A percentile compares a stretch with the other conserved stretches of the same genome.
These are phyloP conservation scores for Ogataea corticis DNA, from an alignment of 805 yeast species.

Conservation along the genomic window DNA sequence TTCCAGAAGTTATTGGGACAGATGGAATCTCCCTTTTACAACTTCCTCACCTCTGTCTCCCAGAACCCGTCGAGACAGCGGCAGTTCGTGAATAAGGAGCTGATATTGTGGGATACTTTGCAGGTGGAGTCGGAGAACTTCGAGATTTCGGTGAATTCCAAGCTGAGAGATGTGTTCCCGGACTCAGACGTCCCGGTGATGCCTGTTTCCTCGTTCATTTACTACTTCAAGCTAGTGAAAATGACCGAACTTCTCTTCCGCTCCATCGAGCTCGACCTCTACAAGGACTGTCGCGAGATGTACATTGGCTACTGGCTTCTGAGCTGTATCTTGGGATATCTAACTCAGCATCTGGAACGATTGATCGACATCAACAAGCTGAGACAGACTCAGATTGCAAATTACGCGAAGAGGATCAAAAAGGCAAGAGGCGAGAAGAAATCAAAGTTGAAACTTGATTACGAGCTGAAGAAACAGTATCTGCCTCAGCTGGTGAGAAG, in stretches of 20 bases:
- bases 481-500: slow-evolving; percentile 14
- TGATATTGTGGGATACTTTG: slow-evolving; percentile 70
- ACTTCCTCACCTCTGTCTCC: slow-evolving; percentile 44
- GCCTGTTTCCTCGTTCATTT: slow-evolving; percentile 72
- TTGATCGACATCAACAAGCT: slow-evolving; percentile 19
- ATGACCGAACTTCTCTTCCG: slow-evolving; percentile 74
- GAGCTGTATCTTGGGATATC: slow-evolving; percentile 35
- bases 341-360: slow-evolving; percentile 24
- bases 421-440: slow-evolving; percentile 31
- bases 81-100: slow-evolving; percentile 61
- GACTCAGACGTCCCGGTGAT: slow-evolving; percentile 44
- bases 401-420: slow-evolving; percentile 24
- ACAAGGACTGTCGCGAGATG: slow-evolving; percentile 64
- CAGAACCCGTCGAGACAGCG: slow-evolving; percentile 84
- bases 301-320: slow-evolving; percentile 69
- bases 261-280: slow-evolving; percentile 76
- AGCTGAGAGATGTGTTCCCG: slow-evolving; percentile 34
- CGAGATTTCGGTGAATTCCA: slow-evolving; percentile 47
- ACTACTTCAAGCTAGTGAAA: slow-evolving; percentile 58
- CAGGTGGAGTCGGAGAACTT: slow-evolving; percentile 73
- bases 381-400: slow-evolving; percentile 23
- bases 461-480: slow-evolving; percentile 19
- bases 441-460: slow-evolving; percentile 22
- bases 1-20: slow-evolving; percentile 41
- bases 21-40: slow-evolving; percentile 46